Conservation (phyloP, 192 early-diverging fungal genomes). For the Thamnidium elegans region DNA sequence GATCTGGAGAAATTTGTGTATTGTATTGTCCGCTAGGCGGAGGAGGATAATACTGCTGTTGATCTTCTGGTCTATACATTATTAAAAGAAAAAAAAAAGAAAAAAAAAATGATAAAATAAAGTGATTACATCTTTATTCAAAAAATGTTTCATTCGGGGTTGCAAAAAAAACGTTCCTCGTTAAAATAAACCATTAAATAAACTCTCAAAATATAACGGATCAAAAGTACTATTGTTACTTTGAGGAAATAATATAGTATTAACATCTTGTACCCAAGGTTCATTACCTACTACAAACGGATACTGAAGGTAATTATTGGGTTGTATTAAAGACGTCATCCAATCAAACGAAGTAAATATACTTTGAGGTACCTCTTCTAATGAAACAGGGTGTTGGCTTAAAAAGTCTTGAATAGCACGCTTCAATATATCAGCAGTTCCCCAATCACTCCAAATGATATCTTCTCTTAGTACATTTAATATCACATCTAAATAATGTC, state of each 20-base stretch:
- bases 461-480: neutral
- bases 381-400: neutral
- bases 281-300: no score
- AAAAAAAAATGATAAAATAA: neutral
- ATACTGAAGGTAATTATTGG: no score
- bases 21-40: neutral
- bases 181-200: no score
- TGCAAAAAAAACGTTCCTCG: neutral
- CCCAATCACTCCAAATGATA: neutral
- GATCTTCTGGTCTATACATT: neutral
- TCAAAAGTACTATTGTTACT: no score
- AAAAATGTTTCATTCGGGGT: neutral
- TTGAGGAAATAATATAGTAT: no score
- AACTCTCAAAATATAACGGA: no score
- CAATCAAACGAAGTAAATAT: neutral
- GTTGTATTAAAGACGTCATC: no score
- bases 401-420: neutral
- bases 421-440: neutral
- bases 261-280: no score
- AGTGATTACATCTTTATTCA: neutral
- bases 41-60: slow-evolving; percentile 10
- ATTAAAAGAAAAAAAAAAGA: neutral
- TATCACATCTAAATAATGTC: neutral
- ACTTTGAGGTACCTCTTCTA: no score
- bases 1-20: neutral